Evolutionary conservation across 257 asterid genomes (phyloP).

Genomic region (Knoxia roxburghii): DNA sequence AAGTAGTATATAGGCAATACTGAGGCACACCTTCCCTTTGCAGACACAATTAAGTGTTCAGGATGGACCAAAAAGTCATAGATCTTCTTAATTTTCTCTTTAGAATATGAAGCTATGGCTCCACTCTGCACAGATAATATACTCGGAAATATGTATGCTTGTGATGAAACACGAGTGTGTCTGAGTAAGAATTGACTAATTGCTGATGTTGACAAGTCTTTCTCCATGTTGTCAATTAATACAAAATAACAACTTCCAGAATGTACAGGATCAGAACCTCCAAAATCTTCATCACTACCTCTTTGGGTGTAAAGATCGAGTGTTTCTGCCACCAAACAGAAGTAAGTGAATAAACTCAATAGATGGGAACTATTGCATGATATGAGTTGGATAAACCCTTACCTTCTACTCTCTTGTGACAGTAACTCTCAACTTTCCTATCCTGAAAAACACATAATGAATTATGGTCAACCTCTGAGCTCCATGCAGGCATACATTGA

Average conservation of each 20-base stretch:
- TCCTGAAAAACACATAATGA: not conserved
- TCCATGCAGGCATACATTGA: not conserved
- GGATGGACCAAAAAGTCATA: conserved; percentile 41
- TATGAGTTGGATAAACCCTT: not conserved
- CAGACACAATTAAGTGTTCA: conserved; percentile 41
- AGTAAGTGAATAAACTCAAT: conserved; percentile 7
- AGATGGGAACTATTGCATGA: not conserved
- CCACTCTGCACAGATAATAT: conserved; percentile 31
- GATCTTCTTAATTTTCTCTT: conserved; percentile 28
- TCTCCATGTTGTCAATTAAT: conserved; percentile 46
- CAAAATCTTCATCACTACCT: conserved; percentile 41
- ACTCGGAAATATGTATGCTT: conserved; percentile 44
- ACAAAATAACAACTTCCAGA: conserved; percentile 23
- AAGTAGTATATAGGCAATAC: not conserved
- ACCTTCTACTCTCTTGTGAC: not conserved
- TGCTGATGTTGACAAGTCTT: conserved; percentile 31
- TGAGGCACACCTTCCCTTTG: conserved; percentile 48
- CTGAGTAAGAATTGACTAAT: conserved; percentile 31
- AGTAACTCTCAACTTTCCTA: not conserved
- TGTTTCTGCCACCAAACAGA: conserved; percentile 16
- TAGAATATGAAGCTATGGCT: conserved; percentile 40
- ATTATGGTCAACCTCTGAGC: not conserved
- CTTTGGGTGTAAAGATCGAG: not conserved
- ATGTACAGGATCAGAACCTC: conserved; percentile 19
- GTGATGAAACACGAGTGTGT: conserved; percentile 35